Base-by-base conservation (phyloP, 2,329 filamentous ascomycete species). In the Colletotrichum tanaceti region DNA sequence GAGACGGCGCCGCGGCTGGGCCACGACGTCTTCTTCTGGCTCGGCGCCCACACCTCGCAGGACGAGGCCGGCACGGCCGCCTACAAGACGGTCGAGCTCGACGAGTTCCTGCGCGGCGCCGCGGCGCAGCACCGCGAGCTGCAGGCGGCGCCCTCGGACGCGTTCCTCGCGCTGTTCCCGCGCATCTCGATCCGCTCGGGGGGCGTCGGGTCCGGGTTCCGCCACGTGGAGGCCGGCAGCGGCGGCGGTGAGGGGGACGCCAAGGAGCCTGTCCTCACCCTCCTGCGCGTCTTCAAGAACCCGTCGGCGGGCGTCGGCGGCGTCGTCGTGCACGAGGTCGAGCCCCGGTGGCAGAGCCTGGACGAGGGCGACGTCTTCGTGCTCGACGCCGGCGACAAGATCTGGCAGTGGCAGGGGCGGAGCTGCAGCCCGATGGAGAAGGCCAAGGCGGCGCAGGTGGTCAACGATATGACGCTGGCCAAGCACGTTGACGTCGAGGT, bases 1-100 rank as follows among this genome's bases (percentile, higher is more conserved):
- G 78, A 77, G 4, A 70, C 73, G 39, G 75, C 84, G 67, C 83
- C n/a, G n/a, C n/a, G 81, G 72, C 79, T 90, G 5, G 80, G 79
- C 49, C 89, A 91, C 73, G 89, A 91, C 58, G 85, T 91, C 73
- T 91, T 89, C 82, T 91, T 91, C 80, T 92, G 89, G 89, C 83
- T 91, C 0, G 90, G 90, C 5, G 81, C 78, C 59, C 86, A 90
- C 74, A 91, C 89, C 0, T 85, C 87, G 2, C 88, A 91, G 78
- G 90, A 91, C 71, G 90, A 92, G 78, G 89, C 89, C 2, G 90
- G 89, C 18, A 88, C 86, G 0, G 90, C 90, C 0, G 89, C 90
- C 2, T 90, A 92, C 79, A 92, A 91, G 81, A 90, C 89, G 0
- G 89, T 91, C 28, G 90, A 91, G 77, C 81, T 92, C 18, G 90